Base-by-base conservation (phyloP, 2,329 filamentous ascomycete genomes). In the Pseudocercospora macadamiae region DNA sequence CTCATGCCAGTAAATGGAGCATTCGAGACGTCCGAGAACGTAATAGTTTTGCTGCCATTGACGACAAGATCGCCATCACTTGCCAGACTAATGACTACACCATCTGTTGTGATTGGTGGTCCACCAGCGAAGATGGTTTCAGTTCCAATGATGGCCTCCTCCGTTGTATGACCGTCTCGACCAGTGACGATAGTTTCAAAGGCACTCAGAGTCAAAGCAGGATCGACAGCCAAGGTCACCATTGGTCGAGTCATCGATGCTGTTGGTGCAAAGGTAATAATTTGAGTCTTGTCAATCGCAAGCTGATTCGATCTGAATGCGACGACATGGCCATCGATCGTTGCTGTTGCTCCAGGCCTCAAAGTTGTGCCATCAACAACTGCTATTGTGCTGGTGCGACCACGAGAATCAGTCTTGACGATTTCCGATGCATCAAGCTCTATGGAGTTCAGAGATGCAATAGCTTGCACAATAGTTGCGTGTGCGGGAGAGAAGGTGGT, bases 81-180 rank as follows among this genome's bases (percentile, higher is more conserved):
- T 39, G 36, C 36, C 9, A 39, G 36, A 9, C 36, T 55, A 12
- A 49, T 25, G 19, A 48, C 28, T 26, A 30, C 36, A n/a, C 39
- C 39, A 26, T 30, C 32, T 4, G 48, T n/a, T 6, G 53, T 55
- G 19, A 32, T 42, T 7, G 26, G 36, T 16, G 53, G 25, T 3
- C 53, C 53, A 25, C 53, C 53, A 9, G 28, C 30, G 14, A 39
- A 55, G 4, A 55, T 25, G 6, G 36, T 37, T 18, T 37, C 36
- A 7, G n/a, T 37, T 2, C 36, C 36, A 18, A 37, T 37, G 12
- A 37, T 18, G 2, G 36, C 36, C 19, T 37, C 36, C 10, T 37
- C 36, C n/a, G 36, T 37, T n/a, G 36, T 37, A 8, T 18, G n/a
- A 18, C 36, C 36, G 19, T 37, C 36, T 6, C 36, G 7, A 6